A percentile compares a stretch with the other conserved stretches of the same genome.
These are phyloP conservation scores for Starmerella khaoyaiensis DNA, from an alignment of 805 yeast genomes.

Conservation along the genomic window DNA sequence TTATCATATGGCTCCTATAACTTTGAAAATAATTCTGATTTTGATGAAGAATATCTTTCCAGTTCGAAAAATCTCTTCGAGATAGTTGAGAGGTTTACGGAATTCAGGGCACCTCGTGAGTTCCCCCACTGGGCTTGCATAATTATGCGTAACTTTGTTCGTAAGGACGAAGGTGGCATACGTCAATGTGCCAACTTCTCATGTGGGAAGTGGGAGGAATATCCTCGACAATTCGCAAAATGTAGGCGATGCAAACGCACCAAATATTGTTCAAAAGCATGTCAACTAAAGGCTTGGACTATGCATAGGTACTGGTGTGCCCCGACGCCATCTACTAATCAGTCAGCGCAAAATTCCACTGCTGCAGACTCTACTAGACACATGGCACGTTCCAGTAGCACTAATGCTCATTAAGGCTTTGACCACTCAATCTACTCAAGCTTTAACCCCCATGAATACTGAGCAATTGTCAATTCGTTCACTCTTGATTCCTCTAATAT, in stretches of 20 bases:
- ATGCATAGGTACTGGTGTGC: slow-evolving; percentile 90
- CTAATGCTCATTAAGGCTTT: no score
- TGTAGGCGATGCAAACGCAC: slow-evolving; percentile 90
- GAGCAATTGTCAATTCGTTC: no score
- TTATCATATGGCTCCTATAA: no score
- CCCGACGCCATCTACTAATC: slow-evolving; percentile 15
- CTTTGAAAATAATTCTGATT: slow-evolving; percentile 26
- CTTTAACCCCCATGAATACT: no score
- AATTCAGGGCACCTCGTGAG: slow-evolving; percentile 54
- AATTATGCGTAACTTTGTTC: slow-evolving; percentile 91
- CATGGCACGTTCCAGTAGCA: no score
- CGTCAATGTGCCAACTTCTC: slow-evolving; percentile 89
- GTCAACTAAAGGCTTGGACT: slow-evolving; percentile 85
- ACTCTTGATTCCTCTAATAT: no score
- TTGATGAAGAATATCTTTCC: slow-evolving; percentile 36
- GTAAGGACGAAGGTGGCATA: slow-evolving; percentile 74
- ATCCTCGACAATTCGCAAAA: slow-evolving; percentile 85
- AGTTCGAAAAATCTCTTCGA: slow-evolving; percentile 60
- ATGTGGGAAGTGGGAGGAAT: slow-evolving; percentile 89
- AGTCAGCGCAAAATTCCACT: no score
- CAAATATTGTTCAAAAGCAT: slow-evolving; percentile 83
- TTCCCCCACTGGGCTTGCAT: slow-evolving; percentile 95
- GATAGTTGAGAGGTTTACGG: slow-evolving; percentile 80
- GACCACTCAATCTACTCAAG: no score
- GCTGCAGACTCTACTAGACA: no score